Evolutionary conservation across 768 basidiomycete genomes (phyloP), one percentile per base, ranked within the genome.

Genomic region (Arthromyces matolae): DNA sequence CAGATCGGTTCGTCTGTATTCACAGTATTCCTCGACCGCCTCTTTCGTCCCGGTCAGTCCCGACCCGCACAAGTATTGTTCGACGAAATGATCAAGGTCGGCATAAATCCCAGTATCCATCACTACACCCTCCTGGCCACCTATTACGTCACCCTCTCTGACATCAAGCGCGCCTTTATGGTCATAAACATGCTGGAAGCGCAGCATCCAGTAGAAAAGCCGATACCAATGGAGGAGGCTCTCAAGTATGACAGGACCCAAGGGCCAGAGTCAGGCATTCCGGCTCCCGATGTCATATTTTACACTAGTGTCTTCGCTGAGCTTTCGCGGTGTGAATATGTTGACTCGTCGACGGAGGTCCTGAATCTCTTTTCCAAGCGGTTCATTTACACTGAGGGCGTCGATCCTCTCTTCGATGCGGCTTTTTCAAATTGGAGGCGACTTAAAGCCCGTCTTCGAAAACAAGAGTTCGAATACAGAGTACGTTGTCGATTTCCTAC

Each of bases 71-170:
- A 66, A 0, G 50, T 54, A 18, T 66, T 84, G 16, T 42, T 86
- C 31, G 53, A 52, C n/a, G 81, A 85, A 56, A 83, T 86, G 80
- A 37, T 68, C 3, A 42, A 55, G 6, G 56, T 75, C 0, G 75
- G 74, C 4, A 51, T 86, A 23, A 42, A 56, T 5, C 83, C 83
- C 0, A 63, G 62, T 19, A 55, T 71, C 6, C 60, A 74, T n/a
- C 74, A 79, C 29, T 75, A 75, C 56, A 76, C 77, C n/a, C 70
- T 75, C 24, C 56, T 80, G 25, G 75, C 73, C 0, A 70, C 73
- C 2, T 63, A 62, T 9, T 81, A 73, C 53, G 77, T 78, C 12
- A 60, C 65, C 13, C 42, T 46, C 13, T 75, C 72, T 1, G 64
- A 76, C 29, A 54, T 63, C 0, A 12, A 8, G 1, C 56, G 62